Evolutionary conservation across 2,329 filamentous ascomycete species (phyloP).

Genomic region (Arthrobotrys megalospora): DNA sequence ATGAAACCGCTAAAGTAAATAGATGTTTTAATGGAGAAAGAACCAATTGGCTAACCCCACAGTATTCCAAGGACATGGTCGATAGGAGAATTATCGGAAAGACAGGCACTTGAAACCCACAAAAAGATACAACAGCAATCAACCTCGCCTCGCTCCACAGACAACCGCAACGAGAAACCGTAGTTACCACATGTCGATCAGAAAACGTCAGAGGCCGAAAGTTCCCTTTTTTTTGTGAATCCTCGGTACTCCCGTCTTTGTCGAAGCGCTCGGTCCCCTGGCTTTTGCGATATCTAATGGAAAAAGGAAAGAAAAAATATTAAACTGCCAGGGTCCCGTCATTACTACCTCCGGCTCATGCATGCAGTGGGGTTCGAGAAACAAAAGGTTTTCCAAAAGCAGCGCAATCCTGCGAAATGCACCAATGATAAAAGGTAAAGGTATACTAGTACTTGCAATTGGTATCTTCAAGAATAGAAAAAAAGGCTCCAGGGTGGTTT

Average conservation of each 20-base stretch:
- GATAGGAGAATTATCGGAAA: constrained; percentile 61
- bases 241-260: constrained; percentile 22
- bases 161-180: constrained; percentile 5
- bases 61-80: constrained; percentile 50
- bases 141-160: constrained; percentile 10
- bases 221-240: constrained; percentile 17
- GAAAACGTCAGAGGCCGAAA: constrained; percentile 16
- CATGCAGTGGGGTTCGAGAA: constrained; percentile 27
- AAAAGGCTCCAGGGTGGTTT: constrained; percentile 7
- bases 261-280: constrained; percentile 22
- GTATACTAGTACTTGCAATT: constrained; percentile 25
- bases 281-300: constrained; percentile 12
- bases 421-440: constrained; percentile 36
- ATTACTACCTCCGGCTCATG: constrained; percentile 14
- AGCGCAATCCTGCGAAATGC: constrained; percentile 31
- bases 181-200: constrained; percentile 18
- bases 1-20: constrained; percentile 58
- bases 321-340: neutral
- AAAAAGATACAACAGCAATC: constrained; percentile 42
- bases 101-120: constrained; percentile 51
- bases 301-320: constrained; percentile 7
- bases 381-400: constrained; percentile 27
- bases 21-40: constrained; percentile 34
- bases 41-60: constrained; percentile 53
- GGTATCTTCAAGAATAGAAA: constrained; percentile 40